Evolutionary conservation across 768 basidiomycete genomes (phyloP).

Genomic region (Naganishia friedmannii): DNA sequence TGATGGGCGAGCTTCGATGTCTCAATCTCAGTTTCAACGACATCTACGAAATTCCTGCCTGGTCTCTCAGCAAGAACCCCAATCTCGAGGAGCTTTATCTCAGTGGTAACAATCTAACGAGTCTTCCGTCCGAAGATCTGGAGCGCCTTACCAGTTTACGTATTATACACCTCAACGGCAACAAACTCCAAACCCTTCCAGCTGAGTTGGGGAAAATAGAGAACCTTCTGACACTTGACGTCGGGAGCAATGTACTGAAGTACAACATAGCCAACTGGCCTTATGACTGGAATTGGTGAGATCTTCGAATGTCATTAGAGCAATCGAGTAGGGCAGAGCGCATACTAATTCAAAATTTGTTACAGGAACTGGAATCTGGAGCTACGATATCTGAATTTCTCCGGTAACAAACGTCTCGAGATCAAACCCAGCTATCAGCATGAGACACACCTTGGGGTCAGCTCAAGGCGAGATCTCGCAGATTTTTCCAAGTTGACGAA

Average conservation of each 20-base stretch:
- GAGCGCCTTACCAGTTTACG: conserved; percentile 66
- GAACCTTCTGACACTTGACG: conserved; percentile 77
- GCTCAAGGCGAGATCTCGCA: conserved; percentile 58
- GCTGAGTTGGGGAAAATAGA: conserved; percentile 81
- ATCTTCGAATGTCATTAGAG: conserved; percentile 52
- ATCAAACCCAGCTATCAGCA: conserved; percentile 72
- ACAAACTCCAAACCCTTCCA: conserved; percentile 85
- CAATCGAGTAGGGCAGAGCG: background rate
- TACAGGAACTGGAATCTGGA: conserved; percentile 79
- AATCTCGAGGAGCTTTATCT: conserved; percentile 80
- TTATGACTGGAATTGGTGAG: conserved; percentile 95
- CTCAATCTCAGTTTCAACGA: conserved; percentile 94
- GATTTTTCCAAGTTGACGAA: conserved; percentile 84
- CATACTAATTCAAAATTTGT: conserved; percentile 56
- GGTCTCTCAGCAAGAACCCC: conserved; percentile 69
- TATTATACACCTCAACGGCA: conserved; percentile 86
- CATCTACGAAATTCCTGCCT: conserved; percentile 77
- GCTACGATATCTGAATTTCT: conserved; percentile 89
- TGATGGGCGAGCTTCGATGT: conserved; percentile 71
- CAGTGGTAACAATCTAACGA: conserved; percentile 89
- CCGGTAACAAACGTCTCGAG: conserved; percentile 92
- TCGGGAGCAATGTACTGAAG: conserved; percentile 86
- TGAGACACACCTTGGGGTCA: conserved; percentile 50
- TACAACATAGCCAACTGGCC: conserved; percentile 99
- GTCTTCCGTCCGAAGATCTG: conserved; percentile 83